Base-by-base conservation (phyloP, 1,139 yeast species). In the Saccharomyces hybrid region DNA sequence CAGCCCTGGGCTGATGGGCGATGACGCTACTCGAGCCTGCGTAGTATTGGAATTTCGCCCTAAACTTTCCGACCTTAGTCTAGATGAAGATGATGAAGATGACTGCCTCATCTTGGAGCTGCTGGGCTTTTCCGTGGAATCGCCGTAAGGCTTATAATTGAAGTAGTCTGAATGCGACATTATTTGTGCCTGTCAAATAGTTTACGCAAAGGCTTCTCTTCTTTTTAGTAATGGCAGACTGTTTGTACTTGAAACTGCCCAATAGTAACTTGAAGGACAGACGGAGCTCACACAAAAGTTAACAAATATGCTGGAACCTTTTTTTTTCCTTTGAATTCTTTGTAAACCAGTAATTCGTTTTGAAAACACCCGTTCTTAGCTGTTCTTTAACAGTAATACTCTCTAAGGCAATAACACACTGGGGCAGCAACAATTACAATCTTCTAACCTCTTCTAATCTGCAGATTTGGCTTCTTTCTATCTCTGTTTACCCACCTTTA, bases 121-220 rank as follows among this genome's bases (percentile, higher is more conserved):
- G 31, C 14, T 23, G 2, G 31, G 9, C 28, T 26, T 46, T n/a
- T 27, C 48, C 16, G 48, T 44, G 23, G 32, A 27, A n/a, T 54
- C 56, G 6, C 47, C 55, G 20, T 53, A 56, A 26, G 57, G 58
- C 23, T 51, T 56, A 46, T 52, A 56, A 53, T 55, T 54, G 49
- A 57, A 57, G 41, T 57, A 57, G 53, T 57, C 59, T 29, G 51
- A 49, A 23, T 55, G 53, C 9, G 58, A 47, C 58, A 56, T 55
- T 20, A 7, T 41, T 28, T 34, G 27, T 6, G 50, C 23, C 49
- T 28, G 20, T 28, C 25, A 28, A 28, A 47, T 26, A 28, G 34
- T 25, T 28, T 28, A 9, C 42, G 23, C 34, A 28, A 14, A 5
- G 13, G 5, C 14, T 16, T 11, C 7, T 16, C 14, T 29, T 27